phyloP scores from a whole-genome alignment of 2,329 filamentous ascomycete genomes.

The Colletotrichum tanaceti region DNA sequence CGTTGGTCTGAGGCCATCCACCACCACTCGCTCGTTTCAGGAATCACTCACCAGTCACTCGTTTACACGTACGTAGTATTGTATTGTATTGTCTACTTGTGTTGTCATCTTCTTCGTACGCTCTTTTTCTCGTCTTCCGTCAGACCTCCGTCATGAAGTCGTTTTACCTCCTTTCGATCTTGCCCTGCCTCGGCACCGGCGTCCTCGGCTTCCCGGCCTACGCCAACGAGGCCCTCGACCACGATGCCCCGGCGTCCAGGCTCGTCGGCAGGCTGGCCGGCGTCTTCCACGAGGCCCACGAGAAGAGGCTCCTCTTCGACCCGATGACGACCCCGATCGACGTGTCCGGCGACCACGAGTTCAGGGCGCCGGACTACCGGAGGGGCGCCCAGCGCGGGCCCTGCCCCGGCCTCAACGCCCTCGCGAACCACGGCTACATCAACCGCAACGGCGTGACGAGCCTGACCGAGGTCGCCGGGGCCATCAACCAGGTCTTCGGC shows the following conservation, averaged over 20 bases:
- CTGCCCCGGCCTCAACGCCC: conserved; percentile 52
- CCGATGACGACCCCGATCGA: conserved; percentile 41
- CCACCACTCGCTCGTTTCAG: too few relatives aligned
- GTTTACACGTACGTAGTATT: too few relatives aligned
- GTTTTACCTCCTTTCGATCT: conserved; percentile 27
- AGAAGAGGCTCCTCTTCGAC: conserved; percentile 42
- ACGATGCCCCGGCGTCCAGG: conserved; percentile 21
- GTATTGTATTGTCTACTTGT: too few relatives aligned
- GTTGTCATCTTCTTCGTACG: conserved; percentile 4
- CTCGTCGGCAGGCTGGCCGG: conserved; percentile 26
- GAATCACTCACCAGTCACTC: too few relatives aligned
- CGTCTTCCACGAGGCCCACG: conserved; percentile 32
- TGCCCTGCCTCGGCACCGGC: conserved; percentile 27
- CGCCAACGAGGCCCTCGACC: conserved; percentile 29
- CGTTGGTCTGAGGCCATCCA: too few relatives aligned
- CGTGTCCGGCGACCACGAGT: conserved; percentile 42
- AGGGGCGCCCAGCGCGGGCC: conserved; percentile 45
- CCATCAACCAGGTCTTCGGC: conserved; percentile 51
- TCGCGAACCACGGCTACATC: conserved; percentile 54
- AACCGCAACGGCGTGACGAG: conserved; percentile 45
- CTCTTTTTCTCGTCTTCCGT: conserved; percentile 17
- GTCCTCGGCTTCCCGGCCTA: conserved; percentile 38
- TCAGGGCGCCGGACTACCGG: conserved; percentile 44
- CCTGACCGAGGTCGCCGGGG: conserved; percentile 38
- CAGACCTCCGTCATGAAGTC: conserved; percentile 24